Evolutionary conservation across 768 basidiomycete species (phyloP), one percentile per base, ranked within the genome.

Genomic region (Kwoniella europaea): DNA sequence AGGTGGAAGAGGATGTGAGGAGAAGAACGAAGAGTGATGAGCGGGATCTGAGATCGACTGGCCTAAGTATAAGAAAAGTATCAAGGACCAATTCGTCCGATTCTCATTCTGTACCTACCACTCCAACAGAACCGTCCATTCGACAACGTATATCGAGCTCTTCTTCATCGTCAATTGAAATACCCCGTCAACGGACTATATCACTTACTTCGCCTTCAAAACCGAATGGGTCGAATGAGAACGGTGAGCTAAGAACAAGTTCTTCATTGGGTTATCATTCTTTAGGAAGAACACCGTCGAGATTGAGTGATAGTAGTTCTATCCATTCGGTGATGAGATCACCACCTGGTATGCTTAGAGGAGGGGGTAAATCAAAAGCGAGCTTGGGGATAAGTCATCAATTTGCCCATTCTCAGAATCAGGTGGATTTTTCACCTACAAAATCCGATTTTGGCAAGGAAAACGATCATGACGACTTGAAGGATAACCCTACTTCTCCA

Each of bases 11-110:
- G 12, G 50, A 61, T 6, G 50, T 53, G 42, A 41, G 55, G 22
- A 27, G 55, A 29, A 41, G 66, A 35, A 42, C 65, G 15, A 61
- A 73, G 18, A 73, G 72, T 44, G 68, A 73, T 65, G 64, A 65
- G 55, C 35, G 65, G 20, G 65, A 67, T 67, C 35, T 67, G 15
- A 58, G 65, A 27, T 16, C 54, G 20, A 12, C 41, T 22, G 59
- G 59, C 4, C 13, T 27, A 29, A n/a, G 6, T 20, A 61, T 42
- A 27, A 29, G 42, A n/a, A 61, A 61, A 22, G 24, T 46, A 18
- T 61, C 67, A 29, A 53, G 59, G 42, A 62, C 22, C 46, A 50
- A 16, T 4, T 54, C 59, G 44, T 61, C 67, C 16, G 27, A 24
- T 6, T 61, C 57, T 35, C 27, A 15, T 59, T 59, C 59, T 43